Base-by-base conservation (phyloP, 345 rosid genomes). In the Toxicodendron radicans region DNA sequence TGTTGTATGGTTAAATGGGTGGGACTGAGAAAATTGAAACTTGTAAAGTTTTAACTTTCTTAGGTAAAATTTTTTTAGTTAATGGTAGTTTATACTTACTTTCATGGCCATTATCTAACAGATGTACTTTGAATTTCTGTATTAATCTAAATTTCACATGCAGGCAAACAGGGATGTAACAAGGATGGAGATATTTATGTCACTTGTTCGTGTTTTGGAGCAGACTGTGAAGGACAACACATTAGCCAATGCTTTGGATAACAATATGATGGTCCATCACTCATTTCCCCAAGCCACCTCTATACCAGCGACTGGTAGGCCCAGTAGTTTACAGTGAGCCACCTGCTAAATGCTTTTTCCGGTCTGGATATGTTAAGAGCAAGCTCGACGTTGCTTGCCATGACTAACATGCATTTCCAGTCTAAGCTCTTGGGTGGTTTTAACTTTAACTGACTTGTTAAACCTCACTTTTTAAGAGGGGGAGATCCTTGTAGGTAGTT, bases 141-240 rank as follows among this genome's bases (percentile, higher is more conserved):
- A 6, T 35, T 35, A 35, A 35, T 35, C 5, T 3, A 35, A 58
- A 41, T 68, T 71, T 48, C 33, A 41, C 43, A 51, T 67, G 32
- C 87, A 96, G 99, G 98, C 99, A 54, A 89, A 83, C 79, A 80
- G 90, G 79, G 99, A 96, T 54, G 88, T 93, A 21, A 90, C 97
- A 21, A 88, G 99, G 84, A 90, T 93, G 93, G 97, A 96, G 70
- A 88, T 96, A 76, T 93, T 96, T 58, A 83, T 89, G 94, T 90
- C 93, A 10, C 90, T 95, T 35, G 93, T 95, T 82, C 89, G 73
- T 62, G 89, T 91, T 45, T 68, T 95, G 83, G 95, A 95, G 84
- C 91, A 91, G 81, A 90, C 94, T 43, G 80, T 80, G 77, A 88
- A 88, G 78, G 84, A 90, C 73, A 71, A 83, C 38, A 38, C 86